Percentiles rank a stretch among this genome's conserved stretches.
Conservation (phyloP, 352 stramenopile species). For the Phytophthora pisi region DNA sequence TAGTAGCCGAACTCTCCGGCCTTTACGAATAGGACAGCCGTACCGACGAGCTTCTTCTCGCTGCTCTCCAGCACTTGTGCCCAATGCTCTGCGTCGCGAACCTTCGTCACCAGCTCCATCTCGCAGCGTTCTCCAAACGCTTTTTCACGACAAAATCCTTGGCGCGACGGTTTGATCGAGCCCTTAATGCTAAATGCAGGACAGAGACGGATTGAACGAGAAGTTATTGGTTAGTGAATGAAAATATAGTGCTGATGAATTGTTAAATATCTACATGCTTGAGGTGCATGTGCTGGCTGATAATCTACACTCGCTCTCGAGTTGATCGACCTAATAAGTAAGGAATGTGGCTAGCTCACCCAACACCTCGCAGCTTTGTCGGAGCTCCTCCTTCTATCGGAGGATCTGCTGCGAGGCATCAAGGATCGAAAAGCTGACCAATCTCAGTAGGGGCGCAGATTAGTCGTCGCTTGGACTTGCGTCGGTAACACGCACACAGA, state of each 20-base stretch:
- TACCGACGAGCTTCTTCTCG: slow-evolving; percentile 73
- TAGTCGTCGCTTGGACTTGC: slow-evolving; percentile 21
- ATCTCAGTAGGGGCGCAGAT: not conserved
- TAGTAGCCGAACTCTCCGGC: not conserved
- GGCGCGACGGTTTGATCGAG: not conserved
- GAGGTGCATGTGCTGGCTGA: slow-evolving; percentile 19
- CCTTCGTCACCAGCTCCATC: slow-evolving; percentile 60
- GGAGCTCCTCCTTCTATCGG: slow-evolving; percentile 43
- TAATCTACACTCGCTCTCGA: slow-evolving; percentile 32
- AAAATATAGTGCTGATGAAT: not conserved
- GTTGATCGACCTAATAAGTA: slow-evolving; percentile 32
- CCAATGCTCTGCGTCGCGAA: slow-evolving; percentile 73
- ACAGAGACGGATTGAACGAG: not conserved
- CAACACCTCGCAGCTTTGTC: slow-evolving; percentile 11
- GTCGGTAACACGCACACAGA: slow-evolving; percentile 21
- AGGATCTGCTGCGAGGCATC: not conserved
- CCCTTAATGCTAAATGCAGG: not conserved
- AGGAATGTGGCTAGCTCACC: slow-evolving; percentile 5
- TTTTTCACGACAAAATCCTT: slow-evolving; percentile 5
- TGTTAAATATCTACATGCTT: slow-evolving; percentile 37
- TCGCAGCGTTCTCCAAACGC: not conserved
- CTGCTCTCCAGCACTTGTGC: slow-evolving; percentile 48
- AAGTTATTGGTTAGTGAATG: not conserved
- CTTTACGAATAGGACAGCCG: slow-evolving; percentile 1
- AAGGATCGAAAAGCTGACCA: not conserved